Evolutionary conservation across 352 stramenopile species (phyloP), one percentile per base, ranked within the genome.

Genomic region (Globisporangium iwayamae): DNA sequence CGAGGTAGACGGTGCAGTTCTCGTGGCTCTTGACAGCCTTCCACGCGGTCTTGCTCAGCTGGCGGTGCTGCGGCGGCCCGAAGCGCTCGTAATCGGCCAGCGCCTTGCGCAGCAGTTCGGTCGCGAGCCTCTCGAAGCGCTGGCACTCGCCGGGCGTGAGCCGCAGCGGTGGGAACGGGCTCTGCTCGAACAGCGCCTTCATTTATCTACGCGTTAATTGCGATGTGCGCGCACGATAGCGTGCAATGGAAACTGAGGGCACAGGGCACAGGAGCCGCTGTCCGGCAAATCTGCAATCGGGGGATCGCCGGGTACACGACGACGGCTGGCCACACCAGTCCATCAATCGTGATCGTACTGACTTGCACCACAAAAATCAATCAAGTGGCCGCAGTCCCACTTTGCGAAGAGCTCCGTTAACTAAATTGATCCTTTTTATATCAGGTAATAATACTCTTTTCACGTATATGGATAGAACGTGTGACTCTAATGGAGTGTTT

Each of bases 11-110:
- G 36, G 60, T 67, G n/a, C 65, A 56, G 28, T 25, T 56, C 22
- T 67, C 65, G 38, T 32, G 28, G 45, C 28, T 68, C 60, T 67
- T 67, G 46, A 71, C 46, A 20, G 46, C 41, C 41, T 68, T 71
- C 65, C 65, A 71, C 16, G 14, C n/a, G 25, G 36, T 18, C 30
- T 60, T 61, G 20, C 53, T 51, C 20, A 65, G 54, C 46, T 60
- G 45, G 36, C 60, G 60, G 18, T 55, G 46, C n/a, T 52, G 41
- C 51, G 28, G 22, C 4, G 56, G 56, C 14, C 47, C 63, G 38
- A 60, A 41, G 32, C 46, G 62, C 20, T 81, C 72, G 50, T 62
- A 81, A 6, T 76, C 63, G 45, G 45, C 45, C 50, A 81, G 71
- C 16, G 65, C 53, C 13, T 74, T 54, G 18, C 62, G 60, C 14